Evolutionary conservation across 1,139 yeast genomes (phyloP).

Genomic region (Kodamaea derodonti): DNA sequence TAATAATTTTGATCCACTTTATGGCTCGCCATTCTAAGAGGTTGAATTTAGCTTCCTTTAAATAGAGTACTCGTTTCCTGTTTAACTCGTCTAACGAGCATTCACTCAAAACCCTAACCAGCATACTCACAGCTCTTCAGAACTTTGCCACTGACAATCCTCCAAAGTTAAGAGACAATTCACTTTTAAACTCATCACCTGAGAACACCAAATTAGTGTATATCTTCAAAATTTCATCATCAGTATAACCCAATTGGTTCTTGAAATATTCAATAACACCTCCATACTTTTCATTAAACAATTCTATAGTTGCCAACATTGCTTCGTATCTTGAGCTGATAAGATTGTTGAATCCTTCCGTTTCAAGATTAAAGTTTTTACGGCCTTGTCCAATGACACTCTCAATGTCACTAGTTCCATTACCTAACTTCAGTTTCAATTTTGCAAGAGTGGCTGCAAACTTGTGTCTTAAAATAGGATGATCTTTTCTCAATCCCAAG

Average conservation of each 20-base stretch:
- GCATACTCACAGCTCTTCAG: no score
- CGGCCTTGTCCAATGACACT: constrained; percentile 31
- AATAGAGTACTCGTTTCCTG: no score
- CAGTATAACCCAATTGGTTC: constrained; percentile 42
- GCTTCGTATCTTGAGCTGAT: constrained; percentile 68
- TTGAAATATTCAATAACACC: constrained; percentile 52
- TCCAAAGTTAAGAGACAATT: no score
- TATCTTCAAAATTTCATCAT: constrained; percentile 48
- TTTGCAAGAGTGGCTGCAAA: constrained; percentile 29
- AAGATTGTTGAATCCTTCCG: constrained; percentile 53
- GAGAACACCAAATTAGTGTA: constrained; percentile 40
- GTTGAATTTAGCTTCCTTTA: no score
- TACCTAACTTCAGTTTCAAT: constrained; percentile 23
- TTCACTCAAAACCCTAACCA: no score
- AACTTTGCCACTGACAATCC: no score
- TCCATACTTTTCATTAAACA: constrained; percentile 50
- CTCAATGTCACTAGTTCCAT: constrained; percentile 27
- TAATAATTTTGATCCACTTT: no score
- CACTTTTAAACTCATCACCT: constrained; percentile 17
- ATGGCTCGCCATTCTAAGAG: no score
- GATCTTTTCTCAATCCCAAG: constrained; percentile 55
- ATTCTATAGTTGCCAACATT: constrained; percentile 60
- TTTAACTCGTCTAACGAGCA: no score
- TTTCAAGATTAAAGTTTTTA: constrained; percentile 36
- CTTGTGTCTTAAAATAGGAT: constrained; percentile 31